These are phyloP conservation scores for Wickerhamomyces rabaulensis DNA, from an alignment of 805 yeast species.

Conservation along the genomic window DNA sequence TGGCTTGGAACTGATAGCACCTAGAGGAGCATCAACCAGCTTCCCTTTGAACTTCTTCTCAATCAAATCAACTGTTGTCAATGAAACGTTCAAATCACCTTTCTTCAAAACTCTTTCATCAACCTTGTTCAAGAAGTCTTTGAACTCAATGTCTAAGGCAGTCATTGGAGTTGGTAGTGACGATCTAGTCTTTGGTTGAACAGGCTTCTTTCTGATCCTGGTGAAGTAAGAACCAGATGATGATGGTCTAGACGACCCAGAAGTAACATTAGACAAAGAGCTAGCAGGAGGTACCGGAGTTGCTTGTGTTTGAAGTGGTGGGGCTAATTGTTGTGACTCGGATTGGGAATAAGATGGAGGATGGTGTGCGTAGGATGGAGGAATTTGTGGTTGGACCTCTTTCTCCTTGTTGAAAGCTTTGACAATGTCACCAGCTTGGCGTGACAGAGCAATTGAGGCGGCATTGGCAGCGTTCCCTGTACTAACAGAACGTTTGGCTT, in stretches of 20 bases:
- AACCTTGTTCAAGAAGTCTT: constrained; percentile 41
- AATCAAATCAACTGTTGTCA: constrained; percentile 41
- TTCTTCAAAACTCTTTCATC: constrained; percentile 58
- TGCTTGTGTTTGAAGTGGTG: no score
- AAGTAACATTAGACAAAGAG: background rate
- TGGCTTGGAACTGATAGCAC: constrained; percentile 31
- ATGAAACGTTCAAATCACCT: constrained; percentile 46
- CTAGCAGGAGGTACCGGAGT: background rate
- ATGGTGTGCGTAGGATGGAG: background rate
- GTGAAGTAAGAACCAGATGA: background rate
- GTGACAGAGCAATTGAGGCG: constrained; percentile 22
- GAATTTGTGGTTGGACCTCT: constrained; percentile 1
- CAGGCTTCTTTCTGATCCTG: background rate
- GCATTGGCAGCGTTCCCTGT: constrained; percentile 23
- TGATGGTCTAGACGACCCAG: background rate
- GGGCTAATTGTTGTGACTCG: background rate
- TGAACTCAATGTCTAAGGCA: constrained; percentile 56
- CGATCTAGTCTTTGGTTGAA: background rate
- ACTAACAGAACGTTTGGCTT: constrained; percentile 8
- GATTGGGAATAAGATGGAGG: background rate
- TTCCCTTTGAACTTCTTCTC: constrained; percentile 55
- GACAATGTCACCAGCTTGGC: constrained; percentile 24
- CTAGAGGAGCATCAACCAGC: constrained; percentile 55
- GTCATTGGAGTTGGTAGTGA: constrained; percentile 37
- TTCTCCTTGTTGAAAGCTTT: constrained; percentile 14